Evolutionary conservation across 2,329 filamentous ascomycete species (phyloP).

Genomic region (Lecanicillium sp.): DNA sequence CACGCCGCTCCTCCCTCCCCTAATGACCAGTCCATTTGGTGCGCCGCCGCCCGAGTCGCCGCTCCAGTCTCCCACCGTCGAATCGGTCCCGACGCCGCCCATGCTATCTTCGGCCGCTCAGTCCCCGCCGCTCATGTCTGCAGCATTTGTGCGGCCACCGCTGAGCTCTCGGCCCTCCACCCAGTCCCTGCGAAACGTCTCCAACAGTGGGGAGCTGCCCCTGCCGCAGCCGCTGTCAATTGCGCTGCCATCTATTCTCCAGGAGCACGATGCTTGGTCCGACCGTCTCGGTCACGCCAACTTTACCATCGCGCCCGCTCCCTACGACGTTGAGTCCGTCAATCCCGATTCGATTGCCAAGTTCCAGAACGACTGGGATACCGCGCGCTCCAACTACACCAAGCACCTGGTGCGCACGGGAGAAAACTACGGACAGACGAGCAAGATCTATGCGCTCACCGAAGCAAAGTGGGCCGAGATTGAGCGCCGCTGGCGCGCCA

Average conservation of each 20-base stretch:
- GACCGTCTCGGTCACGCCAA: slow-evolving; percentile 85
- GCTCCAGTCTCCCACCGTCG: slow-evolving; percentile 78
- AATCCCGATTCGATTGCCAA: slow-evolving; percentile 53
- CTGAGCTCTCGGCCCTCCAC: slow-evolving; percentile 72
- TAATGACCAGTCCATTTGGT: slow-evolving; percentile 57
- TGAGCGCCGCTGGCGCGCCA: slow-evolving; percentile 65
- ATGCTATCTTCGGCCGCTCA: slow-evolving; percentile 33
- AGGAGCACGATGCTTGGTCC: slow-evolving; percentile 75
- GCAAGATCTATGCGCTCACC: slow-evolving; percentile 79
- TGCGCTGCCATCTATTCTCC: slow-evolving; percentile 55
- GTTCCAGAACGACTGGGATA: slow-evolving; percentile 74
- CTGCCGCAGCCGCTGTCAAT: slow-evolving; percentile 29
- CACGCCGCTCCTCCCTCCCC: slow-evolving; percentile 79
- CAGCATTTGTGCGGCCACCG: slow-evolving; percentile 45
- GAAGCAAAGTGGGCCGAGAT: slow-evolving; percentile 84
- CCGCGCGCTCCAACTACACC: slow-evolving; percentile 77
- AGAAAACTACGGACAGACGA: slow-evolving; percentile 86
- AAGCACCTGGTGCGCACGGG: slow-evolving; percentile 83
- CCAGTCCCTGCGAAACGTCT: slow-evolving; percentile 62
- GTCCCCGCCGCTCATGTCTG: slow-evolving; percentile 40
- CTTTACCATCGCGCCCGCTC: slow-evolving; percentile 78
- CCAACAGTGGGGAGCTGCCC: slow-evolving; percentile 52
- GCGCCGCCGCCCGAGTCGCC: slow-evolving; percentile 64
- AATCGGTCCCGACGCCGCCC: slow-evolving; percentile 44
- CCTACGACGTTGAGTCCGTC: slow-evolving; percentile 62